phyloP scores from a whole-genome alignment of 495 filamentous ascomycete genomes.

The Aspergillus hancockii region DNA sequence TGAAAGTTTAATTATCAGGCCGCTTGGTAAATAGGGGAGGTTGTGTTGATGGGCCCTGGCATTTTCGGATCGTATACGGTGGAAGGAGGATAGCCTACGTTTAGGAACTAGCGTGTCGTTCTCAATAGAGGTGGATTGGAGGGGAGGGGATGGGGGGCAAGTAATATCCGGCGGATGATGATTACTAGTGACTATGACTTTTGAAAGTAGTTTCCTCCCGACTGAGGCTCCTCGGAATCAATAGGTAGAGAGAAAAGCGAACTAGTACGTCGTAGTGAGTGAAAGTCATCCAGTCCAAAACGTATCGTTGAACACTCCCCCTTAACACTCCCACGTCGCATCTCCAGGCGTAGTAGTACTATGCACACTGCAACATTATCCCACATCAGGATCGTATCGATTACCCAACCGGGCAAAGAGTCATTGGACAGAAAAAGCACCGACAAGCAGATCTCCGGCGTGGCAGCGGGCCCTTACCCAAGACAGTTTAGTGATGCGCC shows the following conservation, averaged over 20 bases:
- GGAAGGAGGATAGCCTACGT: not conserved
- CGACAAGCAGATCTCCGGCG: constrained; percentile 22
- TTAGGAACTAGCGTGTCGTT: no score
- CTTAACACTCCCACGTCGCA: not conserved
- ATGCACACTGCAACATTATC: not conserved
- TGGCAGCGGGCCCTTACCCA: constrained; percentile 22
- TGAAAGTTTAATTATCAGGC: not conserved
- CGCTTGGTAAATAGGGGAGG: not conserved
- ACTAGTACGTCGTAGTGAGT: no score
- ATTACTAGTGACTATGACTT: not conserved
- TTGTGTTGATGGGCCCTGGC: not conserved
- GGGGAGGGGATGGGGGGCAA: not conserved
- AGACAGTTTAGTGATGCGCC: constrained; percentile 16
- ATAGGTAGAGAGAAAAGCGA: no score
- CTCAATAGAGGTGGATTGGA: not conserved
- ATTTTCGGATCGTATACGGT: no score
- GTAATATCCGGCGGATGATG: not conserved
- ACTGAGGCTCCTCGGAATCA: not conserved
- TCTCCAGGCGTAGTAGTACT: not conserved
- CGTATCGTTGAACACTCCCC: not conserved
- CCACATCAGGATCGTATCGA: constrained; percentile 12
- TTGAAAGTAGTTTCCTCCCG: no score
- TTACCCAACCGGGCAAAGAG: constrained; percentile 10
- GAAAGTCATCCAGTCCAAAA: not conserved
- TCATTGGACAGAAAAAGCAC: constrained; percentile 6